phyloP scores from a whole-genome alignment of 257 asterid species.

The Gentiana dahurica region DNA sequence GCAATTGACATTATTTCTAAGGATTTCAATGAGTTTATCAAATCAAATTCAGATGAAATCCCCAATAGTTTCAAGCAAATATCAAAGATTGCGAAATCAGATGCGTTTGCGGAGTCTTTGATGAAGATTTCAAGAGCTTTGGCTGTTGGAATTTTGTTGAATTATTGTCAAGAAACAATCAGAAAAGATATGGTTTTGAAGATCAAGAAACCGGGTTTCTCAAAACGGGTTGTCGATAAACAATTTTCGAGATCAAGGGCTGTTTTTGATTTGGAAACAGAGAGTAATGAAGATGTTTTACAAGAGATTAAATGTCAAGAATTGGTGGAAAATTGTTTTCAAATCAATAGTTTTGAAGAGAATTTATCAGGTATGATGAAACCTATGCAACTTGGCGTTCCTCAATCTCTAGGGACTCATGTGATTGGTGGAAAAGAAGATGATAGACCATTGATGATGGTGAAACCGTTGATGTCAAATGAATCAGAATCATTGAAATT shows the following conservation, averaged over 20 bases:
- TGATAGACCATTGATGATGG: slow-evolving; percentile 6
- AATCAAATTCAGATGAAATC: slow-evolving; percentile 49
- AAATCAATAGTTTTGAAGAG: slow-evolving; percentile 42
- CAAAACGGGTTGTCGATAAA: slow-evolving; percentile 31
- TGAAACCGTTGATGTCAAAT: slow-evolving; percentile 6
- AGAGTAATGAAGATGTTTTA: slow-evolving; percentile 16
- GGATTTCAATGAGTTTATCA: slow-evolving; percentile 42
- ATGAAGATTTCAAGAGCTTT: slow-evolving; percentile 30
- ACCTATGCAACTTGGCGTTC: slow-evolving; percentile 3
- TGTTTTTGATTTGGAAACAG: slow-evolving; percentile 37
- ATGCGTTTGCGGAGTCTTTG: slow-evolving; percentile 38
- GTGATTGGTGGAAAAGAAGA: slow-evolving; percentile 8
- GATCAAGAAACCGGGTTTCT: slow-evolving; percentile 8
- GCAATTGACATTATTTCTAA: slow-evolving; percentile 44
- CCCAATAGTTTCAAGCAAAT: slow-evolving; percentile 65
- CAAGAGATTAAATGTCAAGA: slow-evolving; percentile 42
- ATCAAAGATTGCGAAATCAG: slow-evolving; percentile 42
- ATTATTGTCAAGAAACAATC: slow-evolving; percentile 16
- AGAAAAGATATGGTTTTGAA: background rate
- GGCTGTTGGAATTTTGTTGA: slow-evolving; percentile 44
- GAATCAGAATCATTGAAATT: slow-evolving; percentile 11
- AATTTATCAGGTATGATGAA: slow-evolving; percentile 56
- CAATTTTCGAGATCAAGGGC: slow-evolving; percentile 41
- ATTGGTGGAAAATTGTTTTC: slow-evolving; percentile 38
- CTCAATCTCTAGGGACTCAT: background rate